Conservation (phyloP, 2,329 filamentous ascomycete genomes). For the Cladorrhinum sp. region DNA sequence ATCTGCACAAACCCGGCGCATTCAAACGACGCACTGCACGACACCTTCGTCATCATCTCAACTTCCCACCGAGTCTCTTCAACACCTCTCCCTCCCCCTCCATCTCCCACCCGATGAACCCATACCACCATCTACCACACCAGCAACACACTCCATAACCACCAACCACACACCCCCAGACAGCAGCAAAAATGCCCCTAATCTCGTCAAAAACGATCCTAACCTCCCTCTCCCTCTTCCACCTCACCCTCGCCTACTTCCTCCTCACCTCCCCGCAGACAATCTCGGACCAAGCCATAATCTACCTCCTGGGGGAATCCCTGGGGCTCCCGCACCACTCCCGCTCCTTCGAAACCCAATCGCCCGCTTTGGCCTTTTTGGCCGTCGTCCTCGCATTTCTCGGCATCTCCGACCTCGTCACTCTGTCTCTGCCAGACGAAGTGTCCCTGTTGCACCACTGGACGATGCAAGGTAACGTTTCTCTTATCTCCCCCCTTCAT, state of each 20-base stretch:
- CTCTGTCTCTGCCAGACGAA: slow-evolving; percentile 66
- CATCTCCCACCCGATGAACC: background rate
- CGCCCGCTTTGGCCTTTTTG: slow-evolving; percentile 70
- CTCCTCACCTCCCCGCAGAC: slow-evolving; percentile 70
- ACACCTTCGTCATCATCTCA: too few relatives aligned
- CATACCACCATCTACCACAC: too few relatives aligned
- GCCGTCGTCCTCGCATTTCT: slow-evolving; percentile 62
- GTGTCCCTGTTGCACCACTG: slow-evolving; percentile 61
- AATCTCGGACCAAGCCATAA: slow-evolving; percentile 74
- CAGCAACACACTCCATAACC: too few relatives aligned
- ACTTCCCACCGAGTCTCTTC: background rate
- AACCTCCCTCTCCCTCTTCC: slow-evolving; percentile 76
- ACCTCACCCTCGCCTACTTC: slow-evolving; percentile 79
- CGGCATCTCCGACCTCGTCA: slow-evolving; percentile 62
- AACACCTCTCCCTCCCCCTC: background rate
- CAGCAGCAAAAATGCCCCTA: slow-evolving; percentile 80
- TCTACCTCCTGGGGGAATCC: slow-evolving; percentile 77
- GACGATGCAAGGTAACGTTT: slow-evolving; percentile 61
- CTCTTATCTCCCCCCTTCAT: slow-evolving; percentile 46
- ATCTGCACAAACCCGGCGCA: background rate
- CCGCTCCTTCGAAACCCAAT: slow-evolving; percentile 64
- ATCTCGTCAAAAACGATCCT: slow-evolving; percentile 79
- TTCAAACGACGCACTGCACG: background rate
- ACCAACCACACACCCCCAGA: too few relatives aligned
- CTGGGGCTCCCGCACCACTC: slow-evolving; percentile 70